Evolutionary conservation across 805 yeast genomes (phyloP), one percentile per base, ranked within the genome.

Genomic region (Sungouiozyma intestinalis): DNA sequence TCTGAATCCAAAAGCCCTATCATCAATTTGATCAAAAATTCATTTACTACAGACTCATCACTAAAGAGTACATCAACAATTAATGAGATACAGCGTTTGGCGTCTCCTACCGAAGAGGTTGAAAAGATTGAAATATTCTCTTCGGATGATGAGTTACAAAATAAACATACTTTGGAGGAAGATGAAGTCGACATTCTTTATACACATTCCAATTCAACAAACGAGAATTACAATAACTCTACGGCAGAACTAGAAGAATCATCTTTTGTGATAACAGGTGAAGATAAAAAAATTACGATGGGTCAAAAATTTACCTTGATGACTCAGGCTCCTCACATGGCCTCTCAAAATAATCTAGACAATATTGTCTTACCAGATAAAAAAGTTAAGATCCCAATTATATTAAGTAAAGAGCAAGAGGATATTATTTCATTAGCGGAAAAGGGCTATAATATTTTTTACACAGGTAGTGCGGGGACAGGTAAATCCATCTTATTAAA

Each of bases 381-480:
- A 1, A 59, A 58, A 37, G 49, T 53, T 1, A 58, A 59, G 2
- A 44, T 55, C 2, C 61, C 69, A 0, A 43, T 64, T 2, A 45
- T 58, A 5, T 53, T 76, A 8, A 72, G 77, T 49, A 69, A 69
- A 17, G 92, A 84, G 54, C 94, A 84, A 54, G 71, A 73, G 43
- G 63, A 71, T 39, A 77, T 92, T 17, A 69, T 85, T 9, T 73
- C 77, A 8, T 62, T 84, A 41, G 94, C 81, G 0, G 62, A 74
- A 36, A 55, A 67, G 17, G 87, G 94, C 0, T 64, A 68, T 15
- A 85, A 81, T 45, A 64, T 92, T 2, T 92, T 92, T 57, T 92
- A 85, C 58, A 92, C 98, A 0, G 98, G 98, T 40, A 86, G 97
- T 29, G 98, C 98, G 0, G 98, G 98, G 54, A 92, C 98, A 0